Evolutionary conservation across 2,329 filamentous ascomycete genomes (phyloP).

Genomic region (Epichloe hybrida): DNA sequence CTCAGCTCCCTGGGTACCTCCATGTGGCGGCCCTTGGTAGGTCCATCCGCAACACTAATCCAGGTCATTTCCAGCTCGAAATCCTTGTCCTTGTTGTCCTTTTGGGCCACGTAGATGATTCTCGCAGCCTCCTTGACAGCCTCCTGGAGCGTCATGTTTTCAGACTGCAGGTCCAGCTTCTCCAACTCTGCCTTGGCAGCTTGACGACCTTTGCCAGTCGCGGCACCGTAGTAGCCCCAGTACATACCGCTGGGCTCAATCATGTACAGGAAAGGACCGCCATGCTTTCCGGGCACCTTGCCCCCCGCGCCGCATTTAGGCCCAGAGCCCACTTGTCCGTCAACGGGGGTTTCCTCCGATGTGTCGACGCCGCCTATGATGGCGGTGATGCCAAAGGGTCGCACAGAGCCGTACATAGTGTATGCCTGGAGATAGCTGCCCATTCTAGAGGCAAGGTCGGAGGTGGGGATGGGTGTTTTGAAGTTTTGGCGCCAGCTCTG

Average conservation of each 20-base stretch:
- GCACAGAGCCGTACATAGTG: conserved; percentile 92
- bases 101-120: conserved; percentile 95
- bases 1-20: conserved; percentile 83
- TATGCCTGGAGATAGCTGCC: conserved; percentile 94
- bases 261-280: conserved; percentile 94
- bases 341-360: conserved; percentile 73
- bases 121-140: conserved; percentile 91
- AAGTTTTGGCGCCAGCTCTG: conserved; percentile 82
- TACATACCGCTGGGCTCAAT: conserved; percentile 94
- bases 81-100: conserved; percentile 99
- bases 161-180: conserved; percentile 79
- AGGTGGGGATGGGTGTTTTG: conserved; percentile 84
- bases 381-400: conserved; percentile 90
- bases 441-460: conserved; percentile 82
- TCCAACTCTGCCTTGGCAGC: conserved; percentile 96
- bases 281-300: conserved; percentile 61
- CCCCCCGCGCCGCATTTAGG: conserved; percentile 71
- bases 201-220: conserved; percentile 92
- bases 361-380: conserved; percentile 92
- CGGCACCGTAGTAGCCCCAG: conserved; percentile 98
- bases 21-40: conserved; percentile 83
- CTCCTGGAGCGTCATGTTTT: conserved; percentile 65
- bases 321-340: conserved; percentile 78
- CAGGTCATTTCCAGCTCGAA: conserved; percentile 99
- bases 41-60: conserved; percentile 74